These are phyloP conservation scores for Penicillium silybi DNA, from an alignment of 495 filamentous ascomycete genomes.

Conservation along the genomic window DNA sequence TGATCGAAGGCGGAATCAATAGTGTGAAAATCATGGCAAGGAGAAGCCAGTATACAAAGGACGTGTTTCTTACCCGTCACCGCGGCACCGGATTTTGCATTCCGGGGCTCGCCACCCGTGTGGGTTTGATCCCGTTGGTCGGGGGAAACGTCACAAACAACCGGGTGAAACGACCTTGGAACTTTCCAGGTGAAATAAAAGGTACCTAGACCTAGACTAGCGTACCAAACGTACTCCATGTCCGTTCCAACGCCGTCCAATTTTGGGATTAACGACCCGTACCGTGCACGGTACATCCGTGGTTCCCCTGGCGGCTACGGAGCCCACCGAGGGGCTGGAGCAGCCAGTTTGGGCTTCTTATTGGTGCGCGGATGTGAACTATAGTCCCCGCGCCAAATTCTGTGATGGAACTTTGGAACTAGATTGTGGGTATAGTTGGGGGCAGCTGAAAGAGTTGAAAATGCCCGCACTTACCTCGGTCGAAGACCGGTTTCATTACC, in stretches of 20 bases:
- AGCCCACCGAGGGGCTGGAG: background rate
- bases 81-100: conserved; percentile 38
- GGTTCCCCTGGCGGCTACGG: conserved; percentile 11
- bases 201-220: no score
- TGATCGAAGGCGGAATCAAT: conserved; percentile 28
- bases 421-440: background rate
- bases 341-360: background rate
- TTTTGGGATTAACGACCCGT: conserved; percentile 3
- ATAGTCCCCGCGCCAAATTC: background rate
- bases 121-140: conserved; percentile 23
- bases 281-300: conserved; percentile 12
- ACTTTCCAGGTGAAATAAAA: background rate
- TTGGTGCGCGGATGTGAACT: conserved; percentile 14
- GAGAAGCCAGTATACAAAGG: conserved; percentile 11
- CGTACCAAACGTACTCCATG: no score
- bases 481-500: background rate
- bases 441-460: background rate
- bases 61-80: conserved; percentile 32
- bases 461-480: background rate
- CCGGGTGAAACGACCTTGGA: conserved; percentile 19
- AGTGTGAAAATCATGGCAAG: conserved; percentile 23
- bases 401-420: background rate
- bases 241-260: background rate
- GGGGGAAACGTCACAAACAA: conserved; percentile 7
- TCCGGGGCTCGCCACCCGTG: conserved; percentile 28